These are phyloP conservation scores for Tilletia walkeri DNA, from an alignment of 1,284 basidiomycete species.

Conservation along the genomic window DNA sequence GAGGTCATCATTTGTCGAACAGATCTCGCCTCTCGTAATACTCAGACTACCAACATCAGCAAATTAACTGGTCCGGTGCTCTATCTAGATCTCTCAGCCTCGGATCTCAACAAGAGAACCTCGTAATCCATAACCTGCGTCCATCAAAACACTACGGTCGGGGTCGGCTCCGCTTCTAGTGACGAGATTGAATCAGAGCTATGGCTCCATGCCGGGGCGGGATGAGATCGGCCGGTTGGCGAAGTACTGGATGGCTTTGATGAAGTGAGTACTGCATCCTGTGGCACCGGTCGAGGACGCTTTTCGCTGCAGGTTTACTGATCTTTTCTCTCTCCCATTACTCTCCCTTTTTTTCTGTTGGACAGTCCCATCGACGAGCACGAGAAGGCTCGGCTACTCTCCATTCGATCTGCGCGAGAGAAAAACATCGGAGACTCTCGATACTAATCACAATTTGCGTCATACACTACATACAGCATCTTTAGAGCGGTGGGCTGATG, in stretches of 20 bases:
- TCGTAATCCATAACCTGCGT: constrained; percentile 51
- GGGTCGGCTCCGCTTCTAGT: constrained; percentile 88
- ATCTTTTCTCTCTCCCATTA: background rate
- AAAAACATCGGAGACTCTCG: too few relatives aligned
- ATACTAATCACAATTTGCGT: too few relatives aligned
- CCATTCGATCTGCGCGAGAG: constrained; percentile 71
- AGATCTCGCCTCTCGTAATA: background rate
- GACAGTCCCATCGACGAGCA: constrained; percentile 77
- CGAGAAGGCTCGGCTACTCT: constrained; percentile 87
- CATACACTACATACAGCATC: too few relatives aligned
- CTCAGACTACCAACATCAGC: too few relatives aligned
- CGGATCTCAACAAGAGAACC: too few relatives aligned
- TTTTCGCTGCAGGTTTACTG: background rate
- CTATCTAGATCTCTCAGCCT: too few relatives aligned
- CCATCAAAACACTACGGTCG: constrained; percentile 74
- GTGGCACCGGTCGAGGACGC: background rate
- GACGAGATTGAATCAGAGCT: constrained; percentile 69
- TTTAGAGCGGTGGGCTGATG: too few relatives aligned
- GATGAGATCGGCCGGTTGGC: constrained; percentile 42
- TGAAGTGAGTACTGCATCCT: constrained; percentile 60
- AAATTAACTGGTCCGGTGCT: too few relatives aligned
- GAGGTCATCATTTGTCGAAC: too few relatives aligned
- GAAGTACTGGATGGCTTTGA: constrained; percentile 72
- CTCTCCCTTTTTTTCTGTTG: constrained; percentile 63
- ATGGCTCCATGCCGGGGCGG: constrained; percentile 42